Base-by-base conservation (phyloP, 2,329 filamentous ascomycete genomes). In the Ophiostoma montium region DNA sequence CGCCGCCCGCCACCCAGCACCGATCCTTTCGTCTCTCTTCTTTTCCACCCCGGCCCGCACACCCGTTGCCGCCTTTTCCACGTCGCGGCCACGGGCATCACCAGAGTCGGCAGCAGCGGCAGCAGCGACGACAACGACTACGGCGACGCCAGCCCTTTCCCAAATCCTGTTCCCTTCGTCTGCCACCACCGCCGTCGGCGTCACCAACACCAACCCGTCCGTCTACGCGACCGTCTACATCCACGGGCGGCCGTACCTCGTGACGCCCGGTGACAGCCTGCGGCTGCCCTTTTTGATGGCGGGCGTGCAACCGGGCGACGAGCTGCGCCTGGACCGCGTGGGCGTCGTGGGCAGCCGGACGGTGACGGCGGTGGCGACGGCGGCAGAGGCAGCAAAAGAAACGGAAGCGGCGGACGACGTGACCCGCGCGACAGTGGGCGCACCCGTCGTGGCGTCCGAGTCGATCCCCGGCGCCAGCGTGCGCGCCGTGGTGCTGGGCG, bases 321-420 rank as follows among this genome's bases (percentile, higher is more conserved):
- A 94, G 35, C 72, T 98, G 52, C 84, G 89, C 7, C 74, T 98
- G 51, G 90, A 95, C 68, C 82, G 88, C 50, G 92, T 88, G 21
- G 82, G 79, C 36, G 71, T 82, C 48, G 68, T 98, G 41, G 92
- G 92, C 27, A 90, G 82, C 57, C 76, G 92, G 13, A 30, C 30
- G 3, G 35, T 55, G 48, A 56, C 55, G 35, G 55, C 50, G 2
- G 35, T 55, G 12, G 48, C 43, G 5, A 32, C 16, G 12, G 36
- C 18, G 13, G 21, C 46, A 12, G 45, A 21, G 23, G 10, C 35
- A 8, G 16, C 12, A 23, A 30, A 16, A 19, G 16, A 10, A 16
- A n/a, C n/a, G n/a, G 47, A 23, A 15, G 11, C 44, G 15, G 41
- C 38, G 21, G 48, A 18, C 16, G 38, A 23, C 10, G 42, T 33